These are phyloP conservation scores for Claviceps arundinis DNA, from an alignment of 2,329 filamentous ascomycete genomes.

Conservation along the genomic window DNA sequence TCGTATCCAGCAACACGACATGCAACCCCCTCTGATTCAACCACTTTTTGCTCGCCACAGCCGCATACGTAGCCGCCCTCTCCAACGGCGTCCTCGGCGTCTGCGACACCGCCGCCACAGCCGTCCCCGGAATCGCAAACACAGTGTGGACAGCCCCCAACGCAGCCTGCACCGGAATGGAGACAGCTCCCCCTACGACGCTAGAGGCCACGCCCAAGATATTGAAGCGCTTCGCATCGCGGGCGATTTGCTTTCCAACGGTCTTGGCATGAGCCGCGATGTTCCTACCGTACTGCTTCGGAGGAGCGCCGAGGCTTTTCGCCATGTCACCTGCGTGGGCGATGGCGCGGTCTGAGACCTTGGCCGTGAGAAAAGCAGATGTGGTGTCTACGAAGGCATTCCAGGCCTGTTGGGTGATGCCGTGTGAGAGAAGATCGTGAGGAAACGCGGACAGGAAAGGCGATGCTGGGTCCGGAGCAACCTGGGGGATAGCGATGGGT, in stretches of 20 bases:
- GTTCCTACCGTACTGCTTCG: conserved; percentile 21
- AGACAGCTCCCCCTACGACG: conserved; percentile 23
- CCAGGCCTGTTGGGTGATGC: conserved; percentile 23
- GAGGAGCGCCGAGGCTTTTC: conserved; percentile 22
- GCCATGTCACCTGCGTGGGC: conserved; percentile 29
- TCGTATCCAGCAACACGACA: conserved; percentile 22
- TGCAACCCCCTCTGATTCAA: conserved; percentile 24
- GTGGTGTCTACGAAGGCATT: conserved; percentile 24
- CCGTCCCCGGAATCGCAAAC: conserved; percentile 20
- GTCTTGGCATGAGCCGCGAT: conserved; percentile 23
- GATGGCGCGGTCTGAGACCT: conserved; percentile 29
- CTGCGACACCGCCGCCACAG: conserved; percentile 19
- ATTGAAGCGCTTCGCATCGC: conserved; percentile 25
- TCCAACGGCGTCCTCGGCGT: conserved; percentile 28
- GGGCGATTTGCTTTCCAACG: conserved; percentile 22
- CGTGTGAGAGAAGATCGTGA: conserved; percentile 23
- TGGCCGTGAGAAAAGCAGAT: conserved; percentile 32
- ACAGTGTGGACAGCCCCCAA: conserved; percentile 22
- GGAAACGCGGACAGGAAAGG: conserved; percentile 28
- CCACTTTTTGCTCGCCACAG: conserved; percentile 31
- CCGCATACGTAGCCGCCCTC: conserved; percentile 27
- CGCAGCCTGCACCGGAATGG: conserved; percentile 25
- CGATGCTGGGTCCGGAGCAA: conserved; percentile 18
- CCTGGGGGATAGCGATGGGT: conserved; percentile 29
- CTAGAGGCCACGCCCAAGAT: conserved; percentile 24